Conservation (phyloP, 1,284 basidiomycete species). For the Coniophora puteana region DNA sequence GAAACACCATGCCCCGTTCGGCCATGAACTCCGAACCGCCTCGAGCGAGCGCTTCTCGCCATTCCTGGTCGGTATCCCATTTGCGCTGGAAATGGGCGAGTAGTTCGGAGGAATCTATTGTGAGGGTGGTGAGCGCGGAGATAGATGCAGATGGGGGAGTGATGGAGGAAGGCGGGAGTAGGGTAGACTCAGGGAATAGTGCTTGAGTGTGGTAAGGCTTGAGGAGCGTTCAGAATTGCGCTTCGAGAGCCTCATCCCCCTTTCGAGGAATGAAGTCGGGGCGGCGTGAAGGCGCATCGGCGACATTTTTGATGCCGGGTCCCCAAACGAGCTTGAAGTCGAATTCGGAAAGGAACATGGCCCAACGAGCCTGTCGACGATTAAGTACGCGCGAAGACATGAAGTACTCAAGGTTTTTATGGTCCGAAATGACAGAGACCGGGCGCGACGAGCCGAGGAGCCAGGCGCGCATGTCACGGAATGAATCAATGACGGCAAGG, state of each 20-base stretch:
- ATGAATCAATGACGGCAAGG: slow-evolving; percentile 30
- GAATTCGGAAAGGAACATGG: neutral
- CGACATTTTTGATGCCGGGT: neutral
- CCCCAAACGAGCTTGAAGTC: neutral
- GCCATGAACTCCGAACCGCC: slow-evolving; percentile 14
- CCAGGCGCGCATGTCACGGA: slow-evolving; percentile 10
- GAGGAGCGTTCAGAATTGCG: neutral
- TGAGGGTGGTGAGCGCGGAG: slow-evolving; percentile 22
- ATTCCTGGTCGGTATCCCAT: no score
- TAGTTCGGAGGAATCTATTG: slow-evolving; percentile 28
- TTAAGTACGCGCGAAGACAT: slow-evolving; percentile 6
- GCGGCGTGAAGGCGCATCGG: neutral
- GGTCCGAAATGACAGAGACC: slow-evolving; percentile 12
- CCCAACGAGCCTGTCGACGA: neutral
- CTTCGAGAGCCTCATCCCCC: neutral
- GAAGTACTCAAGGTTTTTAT: slow-evolving; percentile 16
- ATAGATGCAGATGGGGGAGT: neutral
- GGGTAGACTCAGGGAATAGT: no score
- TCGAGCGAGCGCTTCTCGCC: slow-evolving; percentile 22
- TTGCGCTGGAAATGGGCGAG: slow-evolving; percentile 27
- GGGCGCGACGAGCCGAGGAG: slow-evolving; percentile 8
- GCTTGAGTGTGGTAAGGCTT: no score
- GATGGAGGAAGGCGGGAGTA: no score
- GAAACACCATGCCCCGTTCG: slow-evolving; percentile 12
- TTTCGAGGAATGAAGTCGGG: neutral